A percentile compares a stretch with the other conserved stretches of the same genome.
These are phyloP conservation scores for Saccharomycopsis sp. DNA, from an alignment of 805 yeast genomes.

Conservation along the genomic window DNA sequence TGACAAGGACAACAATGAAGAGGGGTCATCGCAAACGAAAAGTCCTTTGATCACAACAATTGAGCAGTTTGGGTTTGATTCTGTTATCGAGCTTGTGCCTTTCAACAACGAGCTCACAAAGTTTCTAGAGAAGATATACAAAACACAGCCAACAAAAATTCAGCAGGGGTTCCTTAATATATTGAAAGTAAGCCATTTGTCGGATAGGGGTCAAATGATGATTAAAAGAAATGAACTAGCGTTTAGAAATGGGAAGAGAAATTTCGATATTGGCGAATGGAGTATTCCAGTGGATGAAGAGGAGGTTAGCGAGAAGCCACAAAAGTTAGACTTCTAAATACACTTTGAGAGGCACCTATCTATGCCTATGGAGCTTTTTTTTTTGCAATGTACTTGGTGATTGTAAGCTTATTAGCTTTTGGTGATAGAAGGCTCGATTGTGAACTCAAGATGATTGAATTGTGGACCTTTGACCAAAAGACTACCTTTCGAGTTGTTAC, in stretches of 20 bases:
- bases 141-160: slow-evolving; percentile 63
- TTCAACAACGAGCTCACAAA: slow-evolving; percentile 68
- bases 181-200: slow-evolving; percentile 60
- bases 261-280: slow-evolving; percentile 88
- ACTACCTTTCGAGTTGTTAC: not conserved
- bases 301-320: slow-evolving; percentile 32
- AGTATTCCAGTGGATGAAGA: slow-evolving; percentile 94
- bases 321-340: not conserved
- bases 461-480: not conserved
- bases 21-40: slow-evolving; percentile 21
- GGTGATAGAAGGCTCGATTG: not conserved
- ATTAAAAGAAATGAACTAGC: slow-evolving; percentile 71
- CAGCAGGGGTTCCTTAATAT: slow-evolving; percentile 85
- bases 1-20: not conserved
- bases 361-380: too few species aligned
- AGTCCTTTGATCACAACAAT: slow-evolving; percentile 41
- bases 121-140: slow-evolving; percentile 61
- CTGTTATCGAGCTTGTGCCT: slow-evolving; percentile 70
- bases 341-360: too few species aligned
- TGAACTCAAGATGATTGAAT: not conserved
- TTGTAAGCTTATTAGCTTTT: not conserved
- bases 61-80: slow-evolving; percentile 54
- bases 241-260: slow-evolving; percentile 75
- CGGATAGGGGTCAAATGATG: slow-evolving; percentile 77
- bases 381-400: too few species aligned